These are phyloP conservation scores for Mikania micrantha DNA, from an alignment of 129 eudicot genomes.

Conservation along the genomic window DNA sequence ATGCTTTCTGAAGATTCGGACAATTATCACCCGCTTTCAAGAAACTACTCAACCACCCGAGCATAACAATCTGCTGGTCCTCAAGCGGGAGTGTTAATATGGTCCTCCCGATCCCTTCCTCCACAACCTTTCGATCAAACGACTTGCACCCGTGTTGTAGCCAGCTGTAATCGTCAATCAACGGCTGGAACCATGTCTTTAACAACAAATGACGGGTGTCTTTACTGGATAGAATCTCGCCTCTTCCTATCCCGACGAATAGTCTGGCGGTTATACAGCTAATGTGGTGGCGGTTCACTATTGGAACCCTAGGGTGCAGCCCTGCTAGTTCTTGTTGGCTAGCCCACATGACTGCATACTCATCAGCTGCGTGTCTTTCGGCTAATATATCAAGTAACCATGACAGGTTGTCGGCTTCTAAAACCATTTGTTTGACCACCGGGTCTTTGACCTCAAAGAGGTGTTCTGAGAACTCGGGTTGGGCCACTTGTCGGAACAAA, in stretches of 20 bases:
- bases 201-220: conserved; percentile 64
- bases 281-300: conserved; percentile 53
- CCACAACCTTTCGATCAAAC: conserved; percentile 82
- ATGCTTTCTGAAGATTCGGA: conserved; percentile 91
- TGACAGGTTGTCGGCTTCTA: conserved; percentile 75
- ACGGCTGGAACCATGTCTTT: conserved; percentile 79
- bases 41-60: conserved; percentile 77
- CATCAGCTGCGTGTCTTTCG: conserved; percentile 65
- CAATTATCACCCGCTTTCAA: conserved; percentile 80
- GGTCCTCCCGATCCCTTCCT: conserved; percentile 96
- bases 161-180: conserved; percentile 90
- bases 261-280: conserved; percentile 75
- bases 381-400: conserved; percentile 93
- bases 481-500: conserved; percentile 57
- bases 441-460: conserved; percentile 42
- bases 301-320: conserved; percentile 47
- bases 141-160: conserved; percentile 83
- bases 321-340: conserved; percentile 69
- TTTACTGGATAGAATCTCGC: conserved; percentile 74
- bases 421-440: conserved; percentile 48
- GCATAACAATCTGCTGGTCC: conserved; percentile 89
- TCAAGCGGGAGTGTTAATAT: conserved; percentile 87
- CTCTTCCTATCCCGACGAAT: conserved; percentile 83
- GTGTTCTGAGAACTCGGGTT: conserved; percentile 33
- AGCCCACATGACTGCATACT: conserved; percentile 76